phyloP scores from a whole-genome alignment of 2,329 filamentous ascomycete genomes.

The Hypoxylon sp. region DNA sequence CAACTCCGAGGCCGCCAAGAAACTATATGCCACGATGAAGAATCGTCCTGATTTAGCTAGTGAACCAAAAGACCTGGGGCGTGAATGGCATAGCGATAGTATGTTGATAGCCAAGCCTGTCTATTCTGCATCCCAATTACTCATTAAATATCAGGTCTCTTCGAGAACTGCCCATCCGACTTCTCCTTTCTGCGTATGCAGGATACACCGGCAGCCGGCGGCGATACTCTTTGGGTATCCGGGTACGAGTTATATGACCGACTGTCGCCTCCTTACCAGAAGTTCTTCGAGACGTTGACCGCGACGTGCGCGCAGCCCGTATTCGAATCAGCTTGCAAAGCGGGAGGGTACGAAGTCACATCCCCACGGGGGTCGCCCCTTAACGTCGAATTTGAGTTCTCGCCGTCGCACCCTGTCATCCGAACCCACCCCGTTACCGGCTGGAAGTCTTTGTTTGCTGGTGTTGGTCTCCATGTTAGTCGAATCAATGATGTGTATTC shows the following conservation, averaged over 20 bases:
- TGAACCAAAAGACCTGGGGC: conserved; percentile 46
- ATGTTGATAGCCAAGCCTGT: conserved; percentile 4
- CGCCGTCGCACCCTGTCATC: conserved; percentile 63
- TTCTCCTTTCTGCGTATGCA: conserved; percentile 47
- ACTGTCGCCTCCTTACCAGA: conserved; percentile 56
- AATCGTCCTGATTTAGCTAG: conserved; percentile 34
- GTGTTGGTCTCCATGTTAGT: conserved; percentile 46
- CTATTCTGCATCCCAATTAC: not conserved
- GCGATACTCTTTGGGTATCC: conserved; percentile 54
- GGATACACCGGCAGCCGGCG: conserved; percentile 45
- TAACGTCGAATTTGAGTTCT: conserved; percentile 60
- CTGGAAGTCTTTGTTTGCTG: conserved; percentile 58
- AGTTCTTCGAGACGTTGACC: conserved; percentile 57
- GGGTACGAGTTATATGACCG: conserved; percentile 57
- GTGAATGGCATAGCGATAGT: conserved; percentile 51
- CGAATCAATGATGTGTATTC: conserved; percentile 49
- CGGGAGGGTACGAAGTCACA: conserved; percentile 52
- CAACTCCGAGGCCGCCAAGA: conserved; percentile 48
- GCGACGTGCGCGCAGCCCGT: conserved; percentile 53
- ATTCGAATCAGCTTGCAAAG: conserved; percentile 48
- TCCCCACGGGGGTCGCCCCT: conserved; percentile 57
- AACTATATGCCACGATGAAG: conserved; percentile 50
- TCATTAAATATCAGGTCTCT: conserved; percentile 37
- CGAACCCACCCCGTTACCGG: conserved; percentile 70
- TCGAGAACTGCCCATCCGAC: conserved; percentile 46